Conservation (phyloP, 163 green algal genomes). For the Chlamydomonas reinhardtii region DNA sequence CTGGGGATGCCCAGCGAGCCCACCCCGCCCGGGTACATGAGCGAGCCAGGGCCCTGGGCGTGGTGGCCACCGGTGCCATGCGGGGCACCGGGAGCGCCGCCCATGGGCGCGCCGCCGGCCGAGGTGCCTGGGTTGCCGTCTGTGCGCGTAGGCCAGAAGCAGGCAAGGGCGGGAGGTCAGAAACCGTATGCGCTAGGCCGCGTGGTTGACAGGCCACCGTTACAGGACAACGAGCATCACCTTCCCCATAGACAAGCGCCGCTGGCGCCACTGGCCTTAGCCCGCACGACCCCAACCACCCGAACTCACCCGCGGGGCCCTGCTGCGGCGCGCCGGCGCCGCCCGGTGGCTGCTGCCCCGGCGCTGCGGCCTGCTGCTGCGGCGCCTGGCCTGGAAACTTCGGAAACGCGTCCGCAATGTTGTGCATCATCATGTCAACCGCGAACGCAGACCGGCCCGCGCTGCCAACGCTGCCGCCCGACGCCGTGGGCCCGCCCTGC, state of each 20-base stretch:
- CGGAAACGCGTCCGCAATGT: conserved; percentile 32
- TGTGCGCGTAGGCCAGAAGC: neutral
- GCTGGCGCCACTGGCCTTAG: too few species aligned
- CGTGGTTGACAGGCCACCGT: too few species aligned
- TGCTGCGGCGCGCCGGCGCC: neutral
- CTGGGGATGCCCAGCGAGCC: conserved; percentile 3
- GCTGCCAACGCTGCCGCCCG: neutral
- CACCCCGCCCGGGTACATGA: neutral
- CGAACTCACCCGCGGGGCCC: neutral
- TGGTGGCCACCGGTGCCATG: neutral
- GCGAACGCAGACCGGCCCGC: conserved; percentile 20
- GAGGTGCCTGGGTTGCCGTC: neutral
- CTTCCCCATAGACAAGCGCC: too few species aligned
- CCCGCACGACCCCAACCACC: too few species aligned
- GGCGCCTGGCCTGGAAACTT: neutral
- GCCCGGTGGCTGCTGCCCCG: neutral
- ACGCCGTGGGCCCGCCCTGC: neutral
- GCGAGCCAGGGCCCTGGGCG: neutral
- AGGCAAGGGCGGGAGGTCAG: too few species aligned
- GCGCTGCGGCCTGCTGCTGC: neutral
- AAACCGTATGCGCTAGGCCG: too few species aligned
- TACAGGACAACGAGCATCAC: too few species aligned
- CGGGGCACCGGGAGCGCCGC: neutral
- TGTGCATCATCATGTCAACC: conserved; percentile 17
- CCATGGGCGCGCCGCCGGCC: neutral